Evolutionary conservation across 2,329 filamentous ascomycete species (phyloP), one percentile per base, ranked within the genome.

Genomic region (Botrytis deweyae): DNA sequence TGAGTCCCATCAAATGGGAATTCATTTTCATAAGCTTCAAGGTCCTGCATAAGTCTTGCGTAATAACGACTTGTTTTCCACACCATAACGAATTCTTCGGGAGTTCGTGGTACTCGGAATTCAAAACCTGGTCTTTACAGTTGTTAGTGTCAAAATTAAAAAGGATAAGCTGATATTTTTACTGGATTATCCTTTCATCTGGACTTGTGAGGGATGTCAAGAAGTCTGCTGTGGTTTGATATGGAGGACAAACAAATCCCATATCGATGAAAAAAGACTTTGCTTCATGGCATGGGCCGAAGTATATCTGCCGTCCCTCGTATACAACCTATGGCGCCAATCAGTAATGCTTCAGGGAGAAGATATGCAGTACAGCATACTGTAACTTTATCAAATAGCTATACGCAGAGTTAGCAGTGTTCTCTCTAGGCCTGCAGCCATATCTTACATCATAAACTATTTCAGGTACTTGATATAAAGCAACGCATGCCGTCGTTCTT

Each of bases 401-500:
- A 38, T 40, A 7, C 25, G 33, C 16, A 22, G 3, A 62, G 12
- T 69, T 62, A 61, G 64, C 42, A 66, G 20, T 8, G 8, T 8
- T 33, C n/a, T 42, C 20, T 20, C 38, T 5, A 44, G n/a, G 4
- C 9, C 16, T n/a, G 9, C 10, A 12, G 9, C 10, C 10, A 25
- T 25, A 25, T 33, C 76, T 70, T 65, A 92, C 75, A 74, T 93
- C 90, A 79, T 92, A 92, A 52, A 90, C 90, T 65, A 87, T 84
- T 78, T 92, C 90, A 29, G 88, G 88, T 18, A 92, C 91, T 79
- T 94, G 92, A 76, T 93, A 93, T 20, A 94, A 88, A 20, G 92
- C 90, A 4, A 94, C 89, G 0, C 87, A 85, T 1, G 89, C 89
- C 0, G 91, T 88, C 1, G 87, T 87, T 22, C 87, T 84, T 1